A percentile compares a stretch with the other conserved stretches of the same genome.
Conservation (phyloP, 495 filamentous ascomycete species). For the Aspergillus panamensis region DNA sequence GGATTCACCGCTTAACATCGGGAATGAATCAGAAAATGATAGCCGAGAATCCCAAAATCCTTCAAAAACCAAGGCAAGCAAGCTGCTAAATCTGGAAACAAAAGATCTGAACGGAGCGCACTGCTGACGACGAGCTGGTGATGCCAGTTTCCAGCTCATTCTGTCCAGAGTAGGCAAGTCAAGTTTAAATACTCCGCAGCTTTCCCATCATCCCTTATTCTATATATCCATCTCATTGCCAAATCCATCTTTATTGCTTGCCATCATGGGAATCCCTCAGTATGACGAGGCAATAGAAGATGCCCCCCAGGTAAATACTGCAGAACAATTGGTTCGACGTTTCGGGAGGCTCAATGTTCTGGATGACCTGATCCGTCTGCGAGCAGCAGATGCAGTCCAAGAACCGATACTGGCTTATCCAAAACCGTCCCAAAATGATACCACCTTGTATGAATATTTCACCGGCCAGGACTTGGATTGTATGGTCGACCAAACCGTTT, state of each 20-base stretch:
- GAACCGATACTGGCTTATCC: constrained; percentile 53
- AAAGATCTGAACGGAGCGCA: background rate
- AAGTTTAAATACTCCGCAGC: background rate
- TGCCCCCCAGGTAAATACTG: constrained; percentile 10
- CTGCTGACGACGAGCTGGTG: background rate
- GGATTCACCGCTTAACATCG: constrained; percentile 3
- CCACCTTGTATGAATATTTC: constrained; percentile 47
- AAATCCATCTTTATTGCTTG: constrained; percentile 19
- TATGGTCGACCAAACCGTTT: constrained; percentile 49
- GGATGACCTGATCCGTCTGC: constrained; percentile 49
- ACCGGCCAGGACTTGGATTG: constrained; percentile 51
- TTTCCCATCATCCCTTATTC: background rate
- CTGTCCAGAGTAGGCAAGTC: background rate
- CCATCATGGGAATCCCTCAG: constrained; percentile 51
- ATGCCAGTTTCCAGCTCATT: background rate
- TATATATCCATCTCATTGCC: background rate
- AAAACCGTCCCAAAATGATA: constrained; percentile 27
- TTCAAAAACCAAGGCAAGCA: background rate
- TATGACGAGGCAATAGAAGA: constrained; percentile 17
- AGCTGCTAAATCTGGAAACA: background rate
- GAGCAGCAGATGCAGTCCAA: constrained; percentile 48
- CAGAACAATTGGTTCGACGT: constrained; percentile 25
- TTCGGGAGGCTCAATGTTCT: constrained; percentile 41
- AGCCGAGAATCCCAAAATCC: background rate
- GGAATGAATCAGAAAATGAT: background rate